Evolutionary conservation across 2,329 filamentous ascomycete genomes (phyloP).

Genomic region (Monilinia polystroma): DNA sequence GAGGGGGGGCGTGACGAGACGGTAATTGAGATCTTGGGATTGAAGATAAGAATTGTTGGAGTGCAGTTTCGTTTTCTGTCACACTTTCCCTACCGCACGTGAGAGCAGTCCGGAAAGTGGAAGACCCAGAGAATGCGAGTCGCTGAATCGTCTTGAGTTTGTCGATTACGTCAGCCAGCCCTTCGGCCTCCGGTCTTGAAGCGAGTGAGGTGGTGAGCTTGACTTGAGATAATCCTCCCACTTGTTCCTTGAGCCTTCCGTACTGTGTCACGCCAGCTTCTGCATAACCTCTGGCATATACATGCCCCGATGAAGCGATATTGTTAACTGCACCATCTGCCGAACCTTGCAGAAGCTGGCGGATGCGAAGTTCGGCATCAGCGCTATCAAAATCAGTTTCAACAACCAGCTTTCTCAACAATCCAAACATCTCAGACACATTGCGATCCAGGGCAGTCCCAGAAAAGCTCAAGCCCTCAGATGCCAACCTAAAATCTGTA

Average conservation of each 20-base stretch:
- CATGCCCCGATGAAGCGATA: constrained; percentile 86
- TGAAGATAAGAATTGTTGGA: constrained; percentile 67
- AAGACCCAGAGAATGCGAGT: constrained; percentile 67
- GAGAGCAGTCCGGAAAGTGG: constrained; percentile 72
- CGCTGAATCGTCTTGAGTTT: constrained; percentile 85
- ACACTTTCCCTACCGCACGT: constrained; percentile 80
- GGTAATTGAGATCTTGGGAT: constrained; percentile 50
- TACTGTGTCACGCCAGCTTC: constrained; percentile 74
- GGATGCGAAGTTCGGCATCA: constrained; percentile 76
- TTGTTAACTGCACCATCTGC: constrained; percentile 89
- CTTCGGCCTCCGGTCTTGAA: constrained; percentile 66
- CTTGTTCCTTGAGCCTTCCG: constrained; percentile 75
- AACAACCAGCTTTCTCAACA: constrained; percentile 74
- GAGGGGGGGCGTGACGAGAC: constrained; percentile 42
- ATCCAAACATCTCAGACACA: constrained; percentile 84
- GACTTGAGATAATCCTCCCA: constrained; percentile 87
- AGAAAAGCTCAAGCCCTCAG: constrained; percentile 79
- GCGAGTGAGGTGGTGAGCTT: constrained; percentile 80
- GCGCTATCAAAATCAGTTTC: constrained; percentile 89
- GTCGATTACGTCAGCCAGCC: constrained; percentile 70
- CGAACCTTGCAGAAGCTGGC: constrained; percentile 80
- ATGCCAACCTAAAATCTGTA: constrained; percentile 64
- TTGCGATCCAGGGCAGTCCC: constrained; percentile 90
- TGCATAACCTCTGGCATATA: constrained; percentile 80
- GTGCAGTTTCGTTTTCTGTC: constrained; percentile 64